Evolutionary conservation across 1,284 basidiomycete genomes (phyloP), one percentile per base, ranked within the genome.

Genomic region (Apiotrichum brassicae): DNA sequence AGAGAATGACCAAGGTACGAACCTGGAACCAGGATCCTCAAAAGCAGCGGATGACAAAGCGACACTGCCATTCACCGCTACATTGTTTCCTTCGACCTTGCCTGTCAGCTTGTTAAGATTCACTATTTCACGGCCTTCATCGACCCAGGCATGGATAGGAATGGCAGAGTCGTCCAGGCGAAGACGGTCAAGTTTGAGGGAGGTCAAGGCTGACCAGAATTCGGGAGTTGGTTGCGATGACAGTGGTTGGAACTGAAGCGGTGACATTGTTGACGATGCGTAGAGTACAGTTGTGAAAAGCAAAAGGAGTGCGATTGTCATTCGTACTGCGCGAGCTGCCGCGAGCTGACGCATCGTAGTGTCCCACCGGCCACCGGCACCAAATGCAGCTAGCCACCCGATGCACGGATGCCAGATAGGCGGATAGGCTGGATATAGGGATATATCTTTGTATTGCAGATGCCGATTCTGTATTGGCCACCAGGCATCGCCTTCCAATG

Each of bases 121-220:
- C 30, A 76, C 76, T 45, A 94, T 77, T 14, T 82, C 78, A 53
- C 83, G 77, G 1, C 87, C 90, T 24, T 82, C 74, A 0, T 82
- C 72, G 61, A 95, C 90, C 6, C 80, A 79, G 4, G 80, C 93
- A 3, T 70, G 64, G 35, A 95, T 74, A 0, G 82, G 72, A 4
- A 90, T 64, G 0, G 81, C 75, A 3, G 82, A 81, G 60, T 97
- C 87, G 16, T 84, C 85, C 18, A 98, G 82, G 56, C 84, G 84
- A 40, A 94, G 82, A 25, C 87, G 83, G 70, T 97, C 88, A 59
- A 98, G 84, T 78, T 98, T 98, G 71, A 92, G 76, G 23, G 81
- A 76, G 0, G 90, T 86, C 35, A 98, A 82, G 45, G 85, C 82
- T 57, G 95, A 86, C 94, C 94, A 98, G 72, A 97, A 93, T 3